phyloP scores from a whole-genome alignment of 768 basidiomycete genomes.

The Termitomyces sp. region DNA sequence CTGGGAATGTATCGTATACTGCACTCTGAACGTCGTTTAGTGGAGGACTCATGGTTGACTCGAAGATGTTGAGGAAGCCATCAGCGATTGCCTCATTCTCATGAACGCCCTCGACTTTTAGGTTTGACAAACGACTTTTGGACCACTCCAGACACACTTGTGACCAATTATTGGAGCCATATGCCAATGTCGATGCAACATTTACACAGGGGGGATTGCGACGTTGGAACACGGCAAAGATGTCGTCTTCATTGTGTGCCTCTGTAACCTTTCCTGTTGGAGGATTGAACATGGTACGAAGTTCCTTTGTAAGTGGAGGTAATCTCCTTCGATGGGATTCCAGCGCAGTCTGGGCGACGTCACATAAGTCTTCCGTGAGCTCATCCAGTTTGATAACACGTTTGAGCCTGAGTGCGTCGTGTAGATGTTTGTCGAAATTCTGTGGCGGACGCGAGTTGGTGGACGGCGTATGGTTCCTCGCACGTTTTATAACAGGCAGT shows the following conservation, averaged over 20 bases:
- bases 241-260: background rate
- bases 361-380: background rate
- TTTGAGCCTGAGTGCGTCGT: constrained; percentile 4
- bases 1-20: constrained; percentile 6
- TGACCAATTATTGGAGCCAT: constrained; percentile 4
- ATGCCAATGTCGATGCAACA: constrained; percentile 15
- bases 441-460: constrained; percentile 4
- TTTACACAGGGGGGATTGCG: background rate
- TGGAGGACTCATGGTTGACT: background rate
- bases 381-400: background rate
- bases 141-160: background rate
- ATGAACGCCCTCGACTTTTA: background rate
- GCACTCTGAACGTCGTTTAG: background rate
- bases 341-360: background rate
- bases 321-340: background rate
- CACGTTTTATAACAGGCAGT: background rate
- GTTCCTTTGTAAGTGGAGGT: background rate
- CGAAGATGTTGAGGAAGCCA: constrained; percentile 10
- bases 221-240: background rate
- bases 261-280: background rate
- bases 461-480: background rate
- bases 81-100: constrained; percentile 10
- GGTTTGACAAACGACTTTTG: background rate
- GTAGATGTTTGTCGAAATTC: constrained; percentile 10
- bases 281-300: background rate